Base-by-base conservation (phyloP, 2,329 filamentous ascomycete species). In the Aspergillus awamori region DNA sequence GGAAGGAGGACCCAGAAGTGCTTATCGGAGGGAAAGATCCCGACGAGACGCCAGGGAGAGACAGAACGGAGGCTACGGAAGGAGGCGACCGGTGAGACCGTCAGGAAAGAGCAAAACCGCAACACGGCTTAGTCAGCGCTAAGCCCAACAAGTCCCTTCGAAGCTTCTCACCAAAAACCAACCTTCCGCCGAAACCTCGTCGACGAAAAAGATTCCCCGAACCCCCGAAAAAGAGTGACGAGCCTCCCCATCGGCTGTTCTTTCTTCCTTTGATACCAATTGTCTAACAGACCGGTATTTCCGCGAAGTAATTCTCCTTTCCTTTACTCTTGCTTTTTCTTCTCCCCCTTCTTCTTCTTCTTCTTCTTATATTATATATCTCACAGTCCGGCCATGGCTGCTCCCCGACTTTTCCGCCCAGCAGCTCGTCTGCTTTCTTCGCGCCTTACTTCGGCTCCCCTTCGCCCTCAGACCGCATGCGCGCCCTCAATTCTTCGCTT, bases 361-460 rank as follows among this genome's bases (percentile, higher is more conserved):
- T 13, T 13, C 30, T 48, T 62, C 47, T 47, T 65, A 43, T 57
- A 51, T 53, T 49, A 62, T 52, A 48, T 61, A 55, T 74, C 73
- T 74, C 70, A 73, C 70, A 80, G 76, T 20, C 57, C 49, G 67
- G 76, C 73, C 59, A 88, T 88, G 86, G 82, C 84, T 73, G 81
- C 82, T 74, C 79, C 84, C 71, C 82, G 86, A 80, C 79, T 89
- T 70, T 81, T 89, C 78, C 86, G 86, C 76, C 87, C 87, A 70
- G 85, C 86, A 70, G 82, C 85, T 72, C 84, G 86, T 76, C 81
- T 89, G 73, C 75, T 88, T 67, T 84, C 86, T 66, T 82, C 84
- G 66, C 80, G 84, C 65, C 78, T 82, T 67, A 68, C 70, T 56
- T 74, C 81, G 59, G 75, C 81, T 67, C 77, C 84, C 69, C 74